Conservation (phyloP, 306 rosid species). For the Herpetospermum pedunculosum region DNA sequence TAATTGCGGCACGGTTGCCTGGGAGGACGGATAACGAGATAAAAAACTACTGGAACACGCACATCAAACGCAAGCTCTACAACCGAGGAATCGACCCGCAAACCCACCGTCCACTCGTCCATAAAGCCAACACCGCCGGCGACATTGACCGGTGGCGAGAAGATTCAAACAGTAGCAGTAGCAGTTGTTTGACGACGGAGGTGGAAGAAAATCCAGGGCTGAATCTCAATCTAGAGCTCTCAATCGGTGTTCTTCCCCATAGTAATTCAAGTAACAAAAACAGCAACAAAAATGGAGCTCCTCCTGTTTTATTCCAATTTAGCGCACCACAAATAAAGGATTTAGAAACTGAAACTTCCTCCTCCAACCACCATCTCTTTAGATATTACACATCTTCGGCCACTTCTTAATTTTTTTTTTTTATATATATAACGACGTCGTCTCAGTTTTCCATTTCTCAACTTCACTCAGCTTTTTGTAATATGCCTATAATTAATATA, state of each 20-base stretch:
- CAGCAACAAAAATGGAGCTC: neutral
- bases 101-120: slow-evolving; percentile 36
- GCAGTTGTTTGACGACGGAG: slow-evolving; percentile 42
- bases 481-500: neutral
- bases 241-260: neutral
- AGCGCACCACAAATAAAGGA: neutral
- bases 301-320: neutral
- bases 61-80: slow-evolving; percentile 48
- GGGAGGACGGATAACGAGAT: slow-evolving; percentile 46
- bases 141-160: neutral
- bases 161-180: slow-evolving; percentile 11
- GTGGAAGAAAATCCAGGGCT: neutral
- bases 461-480: neutral
- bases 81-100: slow-evolving; percentile 55
- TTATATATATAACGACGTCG: neutral
- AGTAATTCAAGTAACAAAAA: neutral
- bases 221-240: neutral
- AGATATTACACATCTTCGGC: neutral
- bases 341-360: neutral
- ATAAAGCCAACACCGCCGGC: neutral
- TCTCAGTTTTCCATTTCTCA: neutral
- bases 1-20: slow-evolving; percentile 40
- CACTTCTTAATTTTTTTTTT: neutral
- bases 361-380: neutral
- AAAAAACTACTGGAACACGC: slow-evolving; percentile 63